Conservation (phyloP, 495 filamentous ascomycete species). For the Penicillium flavigenum region DNA sequence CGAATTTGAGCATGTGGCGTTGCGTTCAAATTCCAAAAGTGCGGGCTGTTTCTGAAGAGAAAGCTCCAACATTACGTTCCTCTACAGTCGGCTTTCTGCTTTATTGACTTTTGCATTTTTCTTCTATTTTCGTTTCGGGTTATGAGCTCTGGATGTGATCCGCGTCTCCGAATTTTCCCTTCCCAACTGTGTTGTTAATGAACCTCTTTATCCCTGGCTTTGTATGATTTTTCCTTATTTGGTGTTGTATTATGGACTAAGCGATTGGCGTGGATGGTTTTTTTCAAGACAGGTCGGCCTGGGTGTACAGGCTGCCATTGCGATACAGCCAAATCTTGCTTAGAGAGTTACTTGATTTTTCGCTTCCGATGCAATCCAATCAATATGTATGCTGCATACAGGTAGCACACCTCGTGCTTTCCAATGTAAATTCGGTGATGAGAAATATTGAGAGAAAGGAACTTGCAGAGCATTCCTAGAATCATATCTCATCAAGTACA, state of each 20-base stretch:
- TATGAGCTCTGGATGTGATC: not conserved
- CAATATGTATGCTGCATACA: constrained; percentile 12
- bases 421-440: not conserved
- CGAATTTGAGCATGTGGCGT: not conserved
- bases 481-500: constrained; percentile 13
- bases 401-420: not conserved
- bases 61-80: not conserved
- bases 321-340: constrained; percentile 17
- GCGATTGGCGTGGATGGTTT: constrained; percentile 29
- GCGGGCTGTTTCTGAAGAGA: not conserved
- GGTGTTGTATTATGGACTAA: constrained; percentile 21
- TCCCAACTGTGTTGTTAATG: constrained; percentile 28
- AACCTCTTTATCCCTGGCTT: constrained; percentile 7
- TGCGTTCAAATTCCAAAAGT: constrained; percentile 10
- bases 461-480: not conserved
- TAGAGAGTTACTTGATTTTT: constrained; percentile 24
- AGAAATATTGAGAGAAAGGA: not conserved
- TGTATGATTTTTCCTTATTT: constrained; percentile 13
- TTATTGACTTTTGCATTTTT: constrained; percentile 3
- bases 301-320: constrained; percentile 19
- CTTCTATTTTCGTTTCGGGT: not conserved
- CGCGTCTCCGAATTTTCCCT: constrained; percentile 5
- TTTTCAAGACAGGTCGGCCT: constrained; percentile 17
- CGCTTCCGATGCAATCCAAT: constrained; percentile 15
- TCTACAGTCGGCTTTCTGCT: not conserved